Evolutionary conservation across 2,329 filamentous ascomycete species (phyloP), one percentile per base, ranked within the genome.

Genomic region (Phialemoniopsis sp.): DNA sequence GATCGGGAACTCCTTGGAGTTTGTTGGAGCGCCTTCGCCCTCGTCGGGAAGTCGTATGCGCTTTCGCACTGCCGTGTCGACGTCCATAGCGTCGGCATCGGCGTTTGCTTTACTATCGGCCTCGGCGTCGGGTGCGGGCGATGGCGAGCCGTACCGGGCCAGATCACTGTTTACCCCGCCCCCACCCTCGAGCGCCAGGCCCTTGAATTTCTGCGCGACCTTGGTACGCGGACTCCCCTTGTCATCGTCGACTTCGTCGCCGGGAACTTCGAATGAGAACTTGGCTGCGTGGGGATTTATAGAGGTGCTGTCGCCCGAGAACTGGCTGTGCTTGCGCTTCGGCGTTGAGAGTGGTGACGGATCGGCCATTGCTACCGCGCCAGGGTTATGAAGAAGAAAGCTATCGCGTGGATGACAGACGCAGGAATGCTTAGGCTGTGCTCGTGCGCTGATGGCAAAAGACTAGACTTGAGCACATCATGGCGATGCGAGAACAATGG

Each of bases 151-250:
- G 17, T 14, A 15, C 12, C 32, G 8, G 12, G 10, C 32, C 10
- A 14, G 14, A 16, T 17, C 32, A 7, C 14, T 17, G 17, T 13
- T 15, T 15, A n/a, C 34, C 16, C 65, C 70, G 63, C 69, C 71
- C 55, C 62, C 50, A 54, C 58, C 53, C 49, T 54, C 60, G 39
- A 79, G 57, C 13, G 62, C 67, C 37, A 79, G 64, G 40, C 73
- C 68, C 37, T 66, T 64, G 56, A 80, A 77, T 49, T 26, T 26
- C 6, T 26, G 21, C 6, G 21, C 21, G 21, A 26, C 21, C 39
- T 58, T 68, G 32, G 70, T 69, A 39, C 68, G 65, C n/a, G 76
- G 74, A 46, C 76, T 79, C 46, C 58, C 65, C 51, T 60, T 68
- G 42, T 72, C 73, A 37, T 74, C 72, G 21, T 72, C 66, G 31